These are phyloP conservation scores for Macrolepiota albuminosa DNA, from an alignment of 768 basidiomycete genomes.

Conservation along the genomic window DNA sequence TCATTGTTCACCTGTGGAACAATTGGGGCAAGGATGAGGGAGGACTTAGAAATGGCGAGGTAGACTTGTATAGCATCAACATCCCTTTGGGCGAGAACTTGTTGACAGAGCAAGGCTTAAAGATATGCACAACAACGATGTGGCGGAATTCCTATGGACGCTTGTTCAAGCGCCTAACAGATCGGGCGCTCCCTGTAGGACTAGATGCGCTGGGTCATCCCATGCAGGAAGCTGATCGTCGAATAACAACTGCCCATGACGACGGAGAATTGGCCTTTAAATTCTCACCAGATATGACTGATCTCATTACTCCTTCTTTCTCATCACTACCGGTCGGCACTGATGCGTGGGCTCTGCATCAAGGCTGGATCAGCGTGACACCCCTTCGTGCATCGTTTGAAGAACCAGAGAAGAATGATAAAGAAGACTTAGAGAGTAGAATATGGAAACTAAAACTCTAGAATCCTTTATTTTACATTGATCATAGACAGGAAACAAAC, in stretches of 20 bases:
- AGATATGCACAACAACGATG: conserved; percentile 75
- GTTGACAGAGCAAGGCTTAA: conserved; percentile 53
- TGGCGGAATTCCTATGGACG: conserved; percentile 85
- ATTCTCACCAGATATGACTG: conserved; percentile 66
- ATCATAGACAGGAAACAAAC: not conserved
- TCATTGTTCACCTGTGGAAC: conserved; percentile 72
- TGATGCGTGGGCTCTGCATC: conserved; percentile 75
- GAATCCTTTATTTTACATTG: conserved; percentile 1
- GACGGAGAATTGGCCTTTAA: conserved; percentile 56
- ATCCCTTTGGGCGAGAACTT: conserved; percentile 75
- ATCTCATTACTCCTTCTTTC: conserved; percentile 55
- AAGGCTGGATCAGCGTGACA: conserved; percentile 72
- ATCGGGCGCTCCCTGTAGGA: conserved; percentile 30
- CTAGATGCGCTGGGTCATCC: conserved; percentile 32
- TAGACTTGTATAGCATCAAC: conserved; percentile 85
- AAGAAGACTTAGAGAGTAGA: conserved; percentile 31
- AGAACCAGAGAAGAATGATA: conserved; percentile 39
- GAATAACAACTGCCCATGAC: conserved; percentile 10
- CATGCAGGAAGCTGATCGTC: not conserved
- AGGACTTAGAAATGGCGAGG: conserved; percentile 55
- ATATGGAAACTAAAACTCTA: conserved; percentile 60
- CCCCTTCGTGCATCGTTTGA: conserved; percentile 74
- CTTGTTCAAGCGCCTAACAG: conserved; percentile 59
- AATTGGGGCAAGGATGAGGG: conserved; percentile 76
- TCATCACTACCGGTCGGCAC: conserved; percentile 67